These are phyloP conservation scores for Hyaloperonospora arabidopsidis DNA, from an alignment of 352 stramenopile species.

Conservation along the genomic window DNA sequence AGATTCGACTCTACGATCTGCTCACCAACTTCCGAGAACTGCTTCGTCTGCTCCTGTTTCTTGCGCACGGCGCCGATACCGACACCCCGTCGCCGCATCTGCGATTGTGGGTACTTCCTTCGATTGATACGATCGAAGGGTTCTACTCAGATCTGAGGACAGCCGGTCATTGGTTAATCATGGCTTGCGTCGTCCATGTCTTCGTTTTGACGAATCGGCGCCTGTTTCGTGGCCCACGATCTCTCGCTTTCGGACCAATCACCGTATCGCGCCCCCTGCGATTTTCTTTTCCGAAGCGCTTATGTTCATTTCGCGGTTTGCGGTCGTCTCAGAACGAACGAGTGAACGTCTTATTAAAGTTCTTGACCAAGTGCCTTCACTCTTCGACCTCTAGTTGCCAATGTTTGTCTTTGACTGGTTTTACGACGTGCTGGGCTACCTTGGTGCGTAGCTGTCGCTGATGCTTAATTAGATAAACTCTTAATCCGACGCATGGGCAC, in stretches of 20 bases:
- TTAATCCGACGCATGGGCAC: no score
- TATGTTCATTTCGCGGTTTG: slow-evolving; percentile 31
- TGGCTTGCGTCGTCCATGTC: neutral
- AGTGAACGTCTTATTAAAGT: neutral
- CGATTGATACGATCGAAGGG: neutral
- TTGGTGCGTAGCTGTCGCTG: slow-evolving; percentile 52
- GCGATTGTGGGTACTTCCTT: neutral
- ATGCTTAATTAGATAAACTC: no score
- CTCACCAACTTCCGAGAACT: slow-evolving; percentile 80
- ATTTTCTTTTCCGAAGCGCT: no score
- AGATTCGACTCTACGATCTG: slow-evolving; percentile 77
- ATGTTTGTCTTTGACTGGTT: slow-evolving; percentile 97
- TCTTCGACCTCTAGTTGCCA: neutral
- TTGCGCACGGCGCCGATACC: slow-evolving; percentile 82
- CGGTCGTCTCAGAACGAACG: slow-evolving; percentile 19
- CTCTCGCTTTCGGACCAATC: slow-evolving; percentile 4
- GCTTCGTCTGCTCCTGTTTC: slow-evolving; percentile 82
- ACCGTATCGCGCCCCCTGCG: slow-evolving; percentile 1
- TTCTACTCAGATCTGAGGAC: neutral
- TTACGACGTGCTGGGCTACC: slow-evolving; percentile 89
- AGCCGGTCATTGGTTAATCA: slow-evolving; percentile 7
- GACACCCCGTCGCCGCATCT: slow-evolving; percentile 59
- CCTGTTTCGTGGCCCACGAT: slow-evolving; percentile 48
- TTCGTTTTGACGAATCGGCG: slow-evolving; percentile 43
- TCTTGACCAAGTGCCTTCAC: neutral